These are phyloP conservation scores for Kockovaella imperatae DNA, from an alignment of 768 basidiomycete species.

Conservation along the genomic window DNA sequence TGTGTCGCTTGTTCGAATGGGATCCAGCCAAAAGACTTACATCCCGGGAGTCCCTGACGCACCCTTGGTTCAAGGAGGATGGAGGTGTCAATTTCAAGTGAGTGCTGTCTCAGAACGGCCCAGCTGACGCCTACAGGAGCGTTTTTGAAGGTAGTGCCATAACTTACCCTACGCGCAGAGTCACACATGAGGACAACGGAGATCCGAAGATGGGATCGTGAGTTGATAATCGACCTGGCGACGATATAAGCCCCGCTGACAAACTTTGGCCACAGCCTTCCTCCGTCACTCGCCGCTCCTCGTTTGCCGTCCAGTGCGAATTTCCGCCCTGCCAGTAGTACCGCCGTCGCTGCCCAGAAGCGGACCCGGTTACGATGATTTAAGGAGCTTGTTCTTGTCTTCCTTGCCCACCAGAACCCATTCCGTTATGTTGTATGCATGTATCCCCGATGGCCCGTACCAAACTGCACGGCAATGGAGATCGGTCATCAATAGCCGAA, in stretches of 20 bases:
- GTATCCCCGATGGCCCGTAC: no score
- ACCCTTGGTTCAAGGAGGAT: constrained; percentile 89
- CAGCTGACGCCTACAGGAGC: constrained; percentile 46
- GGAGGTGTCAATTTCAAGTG: constrained; percentile 79
- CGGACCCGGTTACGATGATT: constrained; percentile 18
- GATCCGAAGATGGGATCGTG: constrained; percentile 45
- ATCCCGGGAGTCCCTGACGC: constrained; percentile 68
- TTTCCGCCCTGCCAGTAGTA: constrained; percentile 25
- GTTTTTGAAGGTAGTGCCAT: constrained; percentile 63
- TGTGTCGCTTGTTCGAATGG: constrained; percentile 78
- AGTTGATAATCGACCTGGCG: constrained; percentile 7
- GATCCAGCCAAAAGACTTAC: constrained; percentile 82
- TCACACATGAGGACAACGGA: constrained; percentile 73
- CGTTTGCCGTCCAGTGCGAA: constrained; percentile 35
- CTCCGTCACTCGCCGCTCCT: constrained; percentile 28
- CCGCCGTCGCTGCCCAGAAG: constrained; percentile 9
- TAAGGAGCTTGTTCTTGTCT: neutral
- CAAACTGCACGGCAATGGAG: no score
- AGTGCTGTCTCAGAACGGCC: constrained; percentile 35
- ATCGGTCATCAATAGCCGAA: no score
- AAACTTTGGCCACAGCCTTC: constrained; percentile 19
- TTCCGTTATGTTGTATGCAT: no score
- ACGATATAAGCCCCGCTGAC: neutral
- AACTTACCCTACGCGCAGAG: constrained; percentile 74
- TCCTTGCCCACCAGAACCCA: no score